Conservation (phyloP, 1,284 basidiomycete species). For the Schizophyllum commune region DNA sequence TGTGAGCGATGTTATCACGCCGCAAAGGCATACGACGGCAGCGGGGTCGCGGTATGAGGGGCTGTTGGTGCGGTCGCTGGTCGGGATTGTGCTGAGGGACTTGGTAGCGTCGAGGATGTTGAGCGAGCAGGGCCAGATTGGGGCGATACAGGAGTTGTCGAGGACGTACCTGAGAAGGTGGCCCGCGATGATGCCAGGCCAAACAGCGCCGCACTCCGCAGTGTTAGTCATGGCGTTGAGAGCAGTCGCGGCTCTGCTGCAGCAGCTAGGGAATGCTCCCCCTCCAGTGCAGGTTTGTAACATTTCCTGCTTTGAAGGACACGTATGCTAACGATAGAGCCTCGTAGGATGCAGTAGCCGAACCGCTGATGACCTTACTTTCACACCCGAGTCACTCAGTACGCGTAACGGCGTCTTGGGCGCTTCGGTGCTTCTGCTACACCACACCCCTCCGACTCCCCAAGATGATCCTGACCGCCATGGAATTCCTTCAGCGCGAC, state of each 20-base stretch:
- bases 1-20: conserved; percentile 67
- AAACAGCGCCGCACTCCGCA: conserved; percentile 61
- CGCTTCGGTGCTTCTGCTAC: conserved; percentile 84
- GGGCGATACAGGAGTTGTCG: conserved; percentile 83
- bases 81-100: conserved; percentile 76
- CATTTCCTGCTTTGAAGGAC: background rate
- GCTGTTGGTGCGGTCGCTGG: conserved; percentile 65
- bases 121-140: conserved; percentile 89
- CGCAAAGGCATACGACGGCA: conserved; percentile 37
- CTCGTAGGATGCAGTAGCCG: conserved; percentile 63
- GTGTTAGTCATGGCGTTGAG: conserved; percentile 74
- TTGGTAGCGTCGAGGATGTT: conserved; percentile 85
- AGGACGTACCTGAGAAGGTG: conserved; percentile 81
- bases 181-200: conserved; percentile 88
- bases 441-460: conserved; percentile 83
- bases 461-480: conserved; percentile 65
- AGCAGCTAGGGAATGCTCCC: conserved; percentile 89
- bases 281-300: conserved; percentile 60
- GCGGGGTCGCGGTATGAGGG: conserved; percentile 54
- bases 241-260: conserved; percentile 81
- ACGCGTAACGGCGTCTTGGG: conserved; percentile 81
- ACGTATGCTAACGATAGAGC: too few species aligned
- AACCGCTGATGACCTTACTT: conserved; percentile 81
- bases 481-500: conserved; percentile 81
- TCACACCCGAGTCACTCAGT: conserved; percentile 85